Evolutionary conservation across 768 basidiomycete species (phyloP), one percentile per base, ranked within the genome.

Genomic region (Tulasnella sp.): DNA sequence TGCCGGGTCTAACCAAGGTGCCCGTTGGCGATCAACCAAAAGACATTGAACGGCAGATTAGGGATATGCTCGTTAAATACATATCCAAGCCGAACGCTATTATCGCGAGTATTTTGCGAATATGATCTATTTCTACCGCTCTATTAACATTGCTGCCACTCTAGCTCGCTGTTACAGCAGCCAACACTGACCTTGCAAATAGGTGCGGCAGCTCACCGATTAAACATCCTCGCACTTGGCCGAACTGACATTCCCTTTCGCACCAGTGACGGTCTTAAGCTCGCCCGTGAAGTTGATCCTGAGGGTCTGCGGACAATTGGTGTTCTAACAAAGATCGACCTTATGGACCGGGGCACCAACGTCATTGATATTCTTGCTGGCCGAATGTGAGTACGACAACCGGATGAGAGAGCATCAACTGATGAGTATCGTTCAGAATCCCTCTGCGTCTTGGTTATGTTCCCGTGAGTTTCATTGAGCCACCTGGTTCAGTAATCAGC

Each of bases 341-440:
- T 99, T 81, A 99, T 99, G 98, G 98, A 99, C 87, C 90, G 89
- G 83, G 98, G 98, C 77, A 99, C 98, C 3, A 97, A 99, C 85
- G 98, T 99, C 52, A 97, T 99, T 40, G 98, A 99, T 85, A 99
- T 99, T 85, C 91, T 99, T 73, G 98, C 98, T 7, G 97, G 98
- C 24, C 42, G 78, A 79, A 72, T 79, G 78, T 79, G 44, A 46
- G 78, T 62, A 18, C 31, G n/a, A 40, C 27, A 12, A 92, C 98
- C 31, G 38, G 58, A 71, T 36, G 31, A 71, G 39, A 46, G 46
- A 9, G 31, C 16, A 56, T 24, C 19, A 7, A 21, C 74, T 36
- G 40, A 76, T 44, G 38, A 34, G 19, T 36, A 19, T 31, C 34
- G 36, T 24, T 34, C 36, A 80, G 80, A 82, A 98, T 99, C 84